These are phyloP conservation scores for Pachysandra terminalis DNA, from an alignment of 164 flowering plant genomes.

Conservation along the genomic window DNA sequence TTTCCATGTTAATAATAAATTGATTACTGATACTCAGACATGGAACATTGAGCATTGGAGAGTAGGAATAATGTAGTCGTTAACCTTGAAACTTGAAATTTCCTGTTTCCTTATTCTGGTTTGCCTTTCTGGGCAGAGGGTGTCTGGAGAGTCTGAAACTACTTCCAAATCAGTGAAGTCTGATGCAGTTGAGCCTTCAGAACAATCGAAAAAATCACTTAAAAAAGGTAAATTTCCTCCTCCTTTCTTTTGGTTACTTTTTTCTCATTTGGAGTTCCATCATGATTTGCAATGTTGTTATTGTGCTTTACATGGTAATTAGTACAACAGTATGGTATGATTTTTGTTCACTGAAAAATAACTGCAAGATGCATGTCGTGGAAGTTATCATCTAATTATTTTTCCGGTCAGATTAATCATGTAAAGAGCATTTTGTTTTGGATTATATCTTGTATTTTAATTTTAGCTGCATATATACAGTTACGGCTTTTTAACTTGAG, in stretches of 20 bases:
- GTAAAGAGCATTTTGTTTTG: no score
- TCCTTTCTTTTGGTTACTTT: not conserved
- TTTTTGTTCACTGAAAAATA: not conserved
- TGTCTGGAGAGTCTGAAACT: conserved; percentile 58
- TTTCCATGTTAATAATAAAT: no score
- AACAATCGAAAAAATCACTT: conserved; percentile 43
- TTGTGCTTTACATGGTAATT: conserved; percentile 1
- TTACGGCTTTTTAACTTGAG: no score
- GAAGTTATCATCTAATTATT: no score
- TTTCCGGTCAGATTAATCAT: no score
- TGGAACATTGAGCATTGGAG: no score
- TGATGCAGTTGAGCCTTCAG: conserved; percentile 41
- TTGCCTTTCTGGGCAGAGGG: conserved; percentile 38
- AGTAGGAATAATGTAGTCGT: no score
- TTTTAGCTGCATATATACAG: no score
- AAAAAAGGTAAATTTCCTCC: conserved; percentile 69
- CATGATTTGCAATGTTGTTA: not conserved
- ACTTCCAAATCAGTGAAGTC: conserved; percentile 43
- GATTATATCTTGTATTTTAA: no score
- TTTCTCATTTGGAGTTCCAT: not conserved
- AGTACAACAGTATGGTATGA: not conserved
- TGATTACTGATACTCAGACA: no score
- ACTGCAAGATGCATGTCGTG: no score
- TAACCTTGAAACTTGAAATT: no score
- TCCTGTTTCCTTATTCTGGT: not conserved